These are phyloP conservation scores for Calonectria hawksworthii DNA, from an alignment of 2,329 filamentous ascomycete genomes.

Conservation along the genomic window DNA sequence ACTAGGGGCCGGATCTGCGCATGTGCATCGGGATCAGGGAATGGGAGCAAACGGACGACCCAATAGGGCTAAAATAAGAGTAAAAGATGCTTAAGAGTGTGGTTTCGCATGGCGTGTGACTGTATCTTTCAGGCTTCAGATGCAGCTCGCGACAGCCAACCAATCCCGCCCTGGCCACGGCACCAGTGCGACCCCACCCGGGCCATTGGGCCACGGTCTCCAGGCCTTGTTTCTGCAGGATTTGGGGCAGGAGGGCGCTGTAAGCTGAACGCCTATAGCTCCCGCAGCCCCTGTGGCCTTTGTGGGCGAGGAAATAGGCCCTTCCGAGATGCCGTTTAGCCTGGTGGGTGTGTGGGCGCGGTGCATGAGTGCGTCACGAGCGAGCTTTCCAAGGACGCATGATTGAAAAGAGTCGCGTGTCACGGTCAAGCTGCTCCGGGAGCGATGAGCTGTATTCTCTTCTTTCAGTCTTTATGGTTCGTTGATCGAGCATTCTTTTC, in stretches of 20 bases:
- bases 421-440: not conserved
- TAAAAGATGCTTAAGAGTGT: not conserved
- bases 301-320: not conserved
- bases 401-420: conserved; percentile 24
- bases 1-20: not conserved
- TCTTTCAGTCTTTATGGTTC: not conserved
- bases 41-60: not conserved
- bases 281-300: not conserved
- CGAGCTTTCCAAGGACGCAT: not conserved
- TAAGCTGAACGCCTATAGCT: not conserved
- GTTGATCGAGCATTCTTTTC: not conserved
- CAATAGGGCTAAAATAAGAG: not conserved
- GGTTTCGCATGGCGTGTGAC: conserved; percentile 19
- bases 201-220: conserved; percentile 23
- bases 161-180: conserved; percentile 10
- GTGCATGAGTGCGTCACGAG: conserved; percentile 21
- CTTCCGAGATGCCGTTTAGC: not conserved
- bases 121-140: not conserved
- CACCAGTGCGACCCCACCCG: conserved; percentile 16
- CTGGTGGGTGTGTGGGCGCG: not conserved
- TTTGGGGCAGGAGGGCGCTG: not conserved
- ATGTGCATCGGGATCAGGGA: not conserved
- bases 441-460: not conserved
- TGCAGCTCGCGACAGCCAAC: conserved; percentile 19
- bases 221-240: not conserved